These are phyloP conservation scores for Rosa multiflora DNA, from an alignment of 306 rosid species.

Conservation along the genomic window DNA sequence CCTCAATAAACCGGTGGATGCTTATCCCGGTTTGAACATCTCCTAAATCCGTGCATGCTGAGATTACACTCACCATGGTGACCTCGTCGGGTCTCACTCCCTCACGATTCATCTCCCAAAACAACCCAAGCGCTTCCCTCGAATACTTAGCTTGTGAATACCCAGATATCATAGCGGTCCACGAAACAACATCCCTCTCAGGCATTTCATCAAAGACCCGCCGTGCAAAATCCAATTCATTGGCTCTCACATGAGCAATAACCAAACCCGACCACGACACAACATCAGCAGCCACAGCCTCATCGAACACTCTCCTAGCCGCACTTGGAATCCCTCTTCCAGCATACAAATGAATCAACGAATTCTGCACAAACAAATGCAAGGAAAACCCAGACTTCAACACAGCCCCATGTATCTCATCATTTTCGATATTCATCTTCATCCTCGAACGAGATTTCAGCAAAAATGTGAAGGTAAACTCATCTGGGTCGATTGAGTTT, in stretches of 20 bases:
- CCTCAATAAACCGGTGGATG: slow-evolving; percentile 45
- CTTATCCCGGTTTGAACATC: slow-evolving; percentile 46
- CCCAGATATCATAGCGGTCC: slow-evolving; percentile 58
- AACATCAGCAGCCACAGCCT: slow-evolving; percentile 45
- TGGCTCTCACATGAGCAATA: slow-evolving; percentile 45
- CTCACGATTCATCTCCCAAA: slow-evolving; percentile 44
- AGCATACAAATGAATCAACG: slow-evolving; percentile 53
- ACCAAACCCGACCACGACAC: slow-evolving; percentile 69
- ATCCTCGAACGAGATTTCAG: slow-evolving; percentile 49
- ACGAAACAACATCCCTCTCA: slow-evolving; percentile 56
- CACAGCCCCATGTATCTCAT: slow-evolving; percentile 48
- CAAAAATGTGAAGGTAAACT: slow-evolving; percentile 52
- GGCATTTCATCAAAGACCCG: slow-evolving; percentile 61
- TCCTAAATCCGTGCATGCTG: slow-evolving; percentile 46
- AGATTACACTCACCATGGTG: slow-evolving; percentile 57
- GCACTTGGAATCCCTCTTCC: slow-evolving; percentile 34
- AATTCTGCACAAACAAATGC: slow-evolving; percentile 48
- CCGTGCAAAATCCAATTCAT: slow-evolving; percentile 44
- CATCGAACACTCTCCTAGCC: slow-evolving; percentile 47
- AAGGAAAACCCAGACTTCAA: slow-evolving; percentile 50
- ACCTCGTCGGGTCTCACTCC: slow-evolving; percentile 56
- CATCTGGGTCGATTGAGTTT: slow-evolving; percentile 40
- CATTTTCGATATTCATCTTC: slow-evolving; percentile 14
- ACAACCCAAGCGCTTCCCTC: slow-evolving; percentile 49
- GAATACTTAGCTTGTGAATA: slow-evolving; percentile 40